Evolutionary conservation across 805 yeast species (phyloP), one percentile per base, ranked within the genome.

Genomic region (Priceomyces medius): DNA sequence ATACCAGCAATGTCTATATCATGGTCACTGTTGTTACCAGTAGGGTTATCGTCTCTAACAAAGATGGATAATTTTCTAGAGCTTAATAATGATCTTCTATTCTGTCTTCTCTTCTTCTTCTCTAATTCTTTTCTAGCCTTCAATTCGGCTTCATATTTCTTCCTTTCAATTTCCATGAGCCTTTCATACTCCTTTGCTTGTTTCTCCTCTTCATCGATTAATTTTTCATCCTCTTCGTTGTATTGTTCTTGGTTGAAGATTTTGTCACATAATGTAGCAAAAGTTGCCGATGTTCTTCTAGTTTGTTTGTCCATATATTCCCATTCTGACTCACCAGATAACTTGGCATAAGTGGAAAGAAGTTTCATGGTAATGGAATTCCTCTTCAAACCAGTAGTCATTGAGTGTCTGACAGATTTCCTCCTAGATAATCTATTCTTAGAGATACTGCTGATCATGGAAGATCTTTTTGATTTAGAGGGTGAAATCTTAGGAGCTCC

Each of bases 191-290:
- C 76, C 35, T 46, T 56, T n/a, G 71, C 74, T 42, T 58, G 58
- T 46, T 53, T 65, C 46, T 70, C 75, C 47, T 69, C 76, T 36
- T 61, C 68, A 46, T 68, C 75, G 9, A 66, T 58, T 46, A 69
- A 61, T 34, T 54, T 59, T 44, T 65, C 74, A 45, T 80, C 85
- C 39, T 73, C 79, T 49, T 74, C 76, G 37, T 64, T 61, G 47
- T 69, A 68, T 2, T 58, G 64, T 54, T 83, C 89, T 59, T 83
- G 85, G 52, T 79, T 84, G 68, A 85, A 85, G 43, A 85, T 79
- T 60, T 79, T 81, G 63, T 85, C 91, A 68, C 88, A 83, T 32
- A 85, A 66, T 2, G 85, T 76, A 9, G 89, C 93, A 68, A 85
- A 85, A 47, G 85, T 85, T 12, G 87, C 81, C 27, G 87, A 80